These are phyloP conservation scores for Limtongia smithiae DNA, from an alignment of 805 yeast species.

Conservation along the genomic window DNA sequence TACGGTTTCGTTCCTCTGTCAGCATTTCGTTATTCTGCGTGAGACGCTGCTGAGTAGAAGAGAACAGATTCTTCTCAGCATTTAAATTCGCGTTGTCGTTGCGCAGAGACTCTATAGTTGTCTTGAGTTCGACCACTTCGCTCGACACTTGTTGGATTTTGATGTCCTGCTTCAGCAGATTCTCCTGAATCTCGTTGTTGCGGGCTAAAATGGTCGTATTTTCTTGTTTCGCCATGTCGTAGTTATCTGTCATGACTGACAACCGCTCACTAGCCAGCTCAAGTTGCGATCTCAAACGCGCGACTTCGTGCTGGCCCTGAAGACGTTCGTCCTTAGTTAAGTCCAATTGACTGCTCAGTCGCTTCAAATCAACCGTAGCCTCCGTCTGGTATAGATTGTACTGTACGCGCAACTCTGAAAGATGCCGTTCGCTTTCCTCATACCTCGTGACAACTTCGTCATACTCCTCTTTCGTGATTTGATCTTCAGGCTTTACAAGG, in stretches of 20 bases:
- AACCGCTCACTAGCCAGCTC: constrained; percentile 54
- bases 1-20: constrained; percentile 54
- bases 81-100: constrained; percentile 47
- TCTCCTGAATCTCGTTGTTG: constrained; percentile 44
- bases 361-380: constrained; percentile 44
- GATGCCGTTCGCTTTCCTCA: constrained; percentile 22
- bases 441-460: constrained; percentile 5
- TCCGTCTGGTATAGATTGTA: constrained; percentile 44
- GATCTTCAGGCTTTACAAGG: neutral
- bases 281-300: constrained; percentile 53
- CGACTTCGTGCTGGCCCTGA: constrained; percentile 48
- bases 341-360: constrained; percentile 49
- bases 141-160: constrained; percentile 49
- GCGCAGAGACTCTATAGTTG: constrained; percentile 44
- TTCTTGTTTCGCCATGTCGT: constrained; percentile 45
- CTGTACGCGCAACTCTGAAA: constrained; percentile 35
- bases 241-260: constrained; percentile 42
- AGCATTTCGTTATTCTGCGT: constrained; percentile 51
- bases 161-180: constrained; percentile 47
- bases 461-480: constrained; percentile 12
- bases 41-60: constrained; percentile 48
- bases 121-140: constrained; percentile 54
- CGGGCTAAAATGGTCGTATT: constrained; percentile 44
- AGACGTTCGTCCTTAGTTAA: constrained; percentile 44
- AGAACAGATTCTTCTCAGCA: constrained; percentile 55